Evolutionary conservation across 768 basidiomycete species (phyloP).

Genomic region (Trichaptum fuscoviolaceum): DNA sequence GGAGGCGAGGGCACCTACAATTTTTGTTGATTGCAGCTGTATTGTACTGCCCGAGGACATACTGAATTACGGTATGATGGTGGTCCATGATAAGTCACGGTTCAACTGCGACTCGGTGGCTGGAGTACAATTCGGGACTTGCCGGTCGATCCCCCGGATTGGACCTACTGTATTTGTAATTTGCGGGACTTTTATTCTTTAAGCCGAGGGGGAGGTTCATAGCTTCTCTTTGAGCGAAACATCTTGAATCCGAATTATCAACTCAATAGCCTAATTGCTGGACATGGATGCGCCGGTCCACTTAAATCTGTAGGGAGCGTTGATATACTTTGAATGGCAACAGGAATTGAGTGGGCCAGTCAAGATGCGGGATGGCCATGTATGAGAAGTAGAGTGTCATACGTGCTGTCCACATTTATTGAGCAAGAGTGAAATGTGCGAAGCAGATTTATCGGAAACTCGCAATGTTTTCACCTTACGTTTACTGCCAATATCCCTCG

Average conservation of each 20-base stretch:
- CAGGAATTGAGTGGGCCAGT: not conserved
- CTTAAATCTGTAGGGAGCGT: too few species aligned
- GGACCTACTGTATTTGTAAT: too few species aligned
- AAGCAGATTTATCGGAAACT: not conserved
- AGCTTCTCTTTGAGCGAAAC: too few species aligned
- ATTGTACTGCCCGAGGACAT: not conserved
- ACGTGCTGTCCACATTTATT: not conserved
- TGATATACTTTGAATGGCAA: too few species aligned
- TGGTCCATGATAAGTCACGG: too few species aligned
- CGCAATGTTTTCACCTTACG: not conserved
- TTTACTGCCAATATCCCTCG: not conserved
- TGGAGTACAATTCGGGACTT: not conserved
- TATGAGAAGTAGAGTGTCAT: not conserved
- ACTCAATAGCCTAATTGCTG: too few species aligned
- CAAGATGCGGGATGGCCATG: not conserved
- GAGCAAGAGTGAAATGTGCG: not conserved
- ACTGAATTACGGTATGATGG: not conserved
- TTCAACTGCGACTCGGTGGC: too few species aligned
- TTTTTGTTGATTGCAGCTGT: conserved; percentile 19
- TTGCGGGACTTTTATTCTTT: too few species aligned
- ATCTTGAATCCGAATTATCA: too few species aligned
- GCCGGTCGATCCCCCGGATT: not conserved
- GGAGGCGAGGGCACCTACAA: conserved; percentile 13
- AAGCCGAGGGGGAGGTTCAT: too few species aligned
- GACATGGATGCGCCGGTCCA: too few species aligned